Percentiles rank a stretch among this genome's conserved stretches.
Conservation (phyloP, 371 early-diverging fungal species). For the Mortierella sp. region DNA sequence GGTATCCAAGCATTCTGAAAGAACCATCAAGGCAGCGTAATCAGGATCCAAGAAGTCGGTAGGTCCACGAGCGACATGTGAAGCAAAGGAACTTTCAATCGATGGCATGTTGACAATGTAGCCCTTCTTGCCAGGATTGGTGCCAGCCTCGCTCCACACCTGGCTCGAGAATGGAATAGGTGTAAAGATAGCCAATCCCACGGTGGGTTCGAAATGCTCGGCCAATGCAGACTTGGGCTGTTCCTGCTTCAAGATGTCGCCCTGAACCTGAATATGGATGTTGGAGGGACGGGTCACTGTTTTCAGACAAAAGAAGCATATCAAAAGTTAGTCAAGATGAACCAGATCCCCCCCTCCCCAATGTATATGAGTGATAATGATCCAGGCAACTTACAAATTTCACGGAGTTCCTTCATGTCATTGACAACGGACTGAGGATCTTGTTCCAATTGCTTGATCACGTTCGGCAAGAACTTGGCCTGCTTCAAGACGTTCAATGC, state of each 20-base stretch:
- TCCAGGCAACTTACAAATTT: slow-evolving; percentile 58
- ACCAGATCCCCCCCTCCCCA: no score
- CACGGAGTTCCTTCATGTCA: slow-evolving; percentile 65
- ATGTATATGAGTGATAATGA: neutral
- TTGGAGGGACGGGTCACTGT: slow-evolving; percentile 68
- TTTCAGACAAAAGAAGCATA: neutral
- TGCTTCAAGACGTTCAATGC: slow-evolving; percentile 65
- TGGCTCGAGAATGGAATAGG: slow-evolving; percentile 64
- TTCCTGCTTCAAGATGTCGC: slow-evolving; percentile 64
- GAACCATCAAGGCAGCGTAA: slow-evolving; percentile 67
- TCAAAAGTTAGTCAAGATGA: neutral
- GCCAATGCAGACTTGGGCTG: slow-evolving; percentile 61
- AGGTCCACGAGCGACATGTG: slow-evolving; percentile 63
- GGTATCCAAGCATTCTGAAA: slow-evolving; percentile 68
- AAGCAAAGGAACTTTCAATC: slow-evolving; percentile 70
- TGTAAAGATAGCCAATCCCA: slow-evolving; percentile 20
- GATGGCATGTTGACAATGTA: slow-evolving; percentile 67
- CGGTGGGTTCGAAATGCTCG: slow-evolving; percentile 50
- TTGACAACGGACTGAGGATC: slow-evolving; percentile 60
- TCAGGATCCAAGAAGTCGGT: slow-evolving; percentile 65
- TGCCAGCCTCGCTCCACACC: slow-evolving; percentile 62
- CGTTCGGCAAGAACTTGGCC: slow-evolving; percentile 62
- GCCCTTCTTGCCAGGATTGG: slow-evolving; percentile 64
- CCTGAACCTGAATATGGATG: slow-evolving; percentile 69
- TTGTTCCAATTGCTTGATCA: slow-evolving; percentile 61